These are phyloP conservation scores for Lobulomyces angularis DNA, from an alignment of 192 early-diverging fungal genomes.

Conservation along the genomic window DNA sequence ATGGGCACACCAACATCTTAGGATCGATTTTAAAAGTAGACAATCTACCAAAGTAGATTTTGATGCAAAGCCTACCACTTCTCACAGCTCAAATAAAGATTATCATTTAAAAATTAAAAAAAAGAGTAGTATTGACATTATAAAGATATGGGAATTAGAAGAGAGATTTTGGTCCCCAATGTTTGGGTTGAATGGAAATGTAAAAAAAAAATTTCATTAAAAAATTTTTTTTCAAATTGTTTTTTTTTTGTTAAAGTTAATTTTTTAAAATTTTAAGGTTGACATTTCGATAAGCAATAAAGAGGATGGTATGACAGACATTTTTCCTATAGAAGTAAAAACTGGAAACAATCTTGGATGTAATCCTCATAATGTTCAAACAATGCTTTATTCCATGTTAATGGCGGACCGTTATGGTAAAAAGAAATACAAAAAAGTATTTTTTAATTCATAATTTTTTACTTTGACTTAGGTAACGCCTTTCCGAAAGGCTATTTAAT, in stretches of 20 bases:
- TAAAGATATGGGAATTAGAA: slow-evolving; percentile 72
- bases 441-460: slow-evolving; percentile 2
- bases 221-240: no score
- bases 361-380: slow-evolving; percentile 67
- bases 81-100: slow-evolving; percentile 13
- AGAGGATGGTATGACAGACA: slow-evolving; percentile 21
- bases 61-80: slow-evolving; percentile 10
- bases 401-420: slow-evolving; percentile 72
- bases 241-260: no score
- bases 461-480: slow-evolving; percentile 41
- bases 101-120: slow-evolving; percentile 1
- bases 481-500: slow-evolving; percentile 59
- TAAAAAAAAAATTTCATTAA: no score
- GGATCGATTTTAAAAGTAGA: slow-evolving; percentile 35
- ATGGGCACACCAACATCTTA: no score
- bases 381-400: slow-evolving; percentile 70
- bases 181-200: slow-evolving; percentile 85
- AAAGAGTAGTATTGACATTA: slow-evolving; percentile 33
- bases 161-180: slow-evolving; percentile 84
- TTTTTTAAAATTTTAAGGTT: no score
- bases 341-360: slow-evolving; percentile 54
- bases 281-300: slow-evolving; percentile 28
- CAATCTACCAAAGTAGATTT: slow-evolving; percentile 32
- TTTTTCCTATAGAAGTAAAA: slow-evolving; percentile 82
- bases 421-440: neutral